These are phyloP conservation scores for Pseudoneurospora amorphoporcata DNA, from an alignment of 495 filamentous ascomycete genomes.

Conservation along the genomic window DNA sequence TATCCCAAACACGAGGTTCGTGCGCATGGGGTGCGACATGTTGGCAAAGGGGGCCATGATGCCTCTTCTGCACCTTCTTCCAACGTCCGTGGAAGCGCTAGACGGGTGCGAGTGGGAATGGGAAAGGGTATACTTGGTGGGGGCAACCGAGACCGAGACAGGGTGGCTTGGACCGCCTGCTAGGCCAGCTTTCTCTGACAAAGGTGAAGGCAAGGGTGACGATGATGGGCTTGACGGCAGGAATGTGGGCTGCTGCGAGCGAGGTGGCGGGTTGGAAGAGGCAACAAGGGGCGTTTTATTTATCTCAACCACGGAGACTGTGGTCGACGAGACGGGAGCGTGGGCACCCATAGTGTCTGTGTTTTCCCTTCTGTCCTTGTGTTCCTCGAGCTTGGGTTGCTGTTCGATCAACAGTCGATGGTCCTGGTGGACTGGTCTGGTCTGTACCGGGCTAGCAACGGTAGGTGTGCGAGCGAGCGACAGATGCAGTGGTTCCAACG, in stretches of 20 bases:
- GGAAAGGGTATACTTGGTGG: neutral
- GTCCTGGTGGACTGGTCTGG: neutral
- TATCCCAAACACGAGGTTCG: slow-evolving; percentile 48
- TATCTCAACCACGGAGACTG: neutral
- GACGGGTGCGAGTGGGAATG: neutral
- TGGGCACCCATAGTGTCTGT: neutral
- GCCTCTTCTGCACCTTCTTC: neutral
- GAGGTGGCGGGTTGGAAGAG: neutral
- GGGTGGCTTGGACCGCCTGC: neutral
- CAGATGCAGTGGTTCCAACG: neutral
- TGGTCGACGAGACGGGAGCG: neutral
- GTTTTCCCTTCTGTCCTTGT: neutral
- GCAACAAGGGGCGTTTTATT: neutral
- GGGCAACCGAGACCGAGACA: neutral
- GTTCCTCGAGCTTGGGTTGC: neutral
- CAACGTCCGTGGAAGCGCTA: neutral
- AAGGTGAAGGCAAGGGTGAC: neutral
- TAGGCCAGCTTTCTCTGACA: neutral
- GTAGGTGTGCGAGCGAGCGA: neutral
- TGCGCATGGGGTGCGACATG: slow-evolving; percentile 7
- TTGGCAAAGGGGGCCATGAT: neutral
- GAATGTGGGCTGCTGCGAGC: neutral
- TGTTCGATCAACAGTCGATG: neutral
- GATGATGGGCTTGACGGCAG: neutral
- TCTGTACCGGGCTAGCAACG: neutral